Conservation (phyloP, 768 basidiomycete genomes). For the Thelephora ganbajun region DNA sequence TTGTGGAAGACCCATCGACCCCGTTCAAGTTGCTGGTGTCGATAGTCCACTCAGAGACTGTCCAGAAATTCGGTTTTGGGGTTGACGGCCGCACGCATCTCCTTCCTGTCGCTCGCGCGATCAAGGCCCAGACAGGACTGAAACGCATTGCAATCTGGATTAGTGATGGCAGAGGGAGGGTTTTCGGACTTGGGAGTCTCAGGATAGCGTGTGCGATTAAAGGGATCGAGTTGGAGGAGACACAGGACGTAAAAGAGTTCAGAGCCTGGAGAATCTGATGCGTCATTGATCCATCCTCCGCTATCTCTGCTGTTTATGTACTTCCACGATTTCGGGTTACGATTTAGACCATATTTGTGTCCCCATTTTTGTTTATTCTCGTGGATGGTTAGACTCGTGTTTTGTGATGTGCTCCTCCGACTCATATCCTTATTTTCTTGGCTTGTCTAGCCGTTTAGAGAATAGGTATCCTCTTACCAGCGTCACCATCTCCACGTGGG, state of each 20-base stretch:
- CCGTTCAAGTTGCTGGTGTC: constrained; percentile 30
- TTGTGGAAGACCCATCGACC: constrained; percentile 40
- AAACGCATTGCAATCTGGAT: constrained; percentile 38
- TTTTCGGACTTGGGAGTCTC: constrained; percentile 37
- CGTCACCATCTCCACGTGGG: too few species aligned
- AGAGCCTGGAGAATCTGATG: constrained; percentile 17
- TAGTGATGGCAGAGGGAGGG: constrained; percentile 35
- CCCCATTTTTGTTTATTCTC: too few species aligned
- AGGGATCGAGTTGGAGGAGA: constrained; percentile 41
- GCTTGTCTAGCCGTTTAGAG: too few species aligned
- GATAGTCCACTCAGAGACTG: constrained; percentile 23
- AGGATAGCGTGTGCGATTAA: constrained; percentile 51
- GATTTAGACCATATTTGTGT: too few species aligned
- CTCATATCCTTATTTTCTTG: too few species aligned
- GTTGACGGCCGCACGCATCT: constrained; percentile 42
- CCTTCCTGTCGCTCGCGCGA: constrained; percentile 37
- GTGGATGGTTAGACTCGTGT: too few species aligned
- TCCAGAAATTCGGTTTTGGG: constrained; percentile 48
- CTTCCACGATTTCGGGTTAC: too few species aligned
- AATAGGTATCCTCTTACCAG: too few species aligned
- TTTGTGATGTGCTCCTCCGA: too few species aligned
- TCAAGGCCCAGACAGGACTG: constrained; percentile 31
- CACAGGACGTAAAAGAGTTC: constrained; percentile 36
- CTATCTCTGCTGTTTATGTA: too few species aligned
- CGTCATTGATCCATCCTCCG: too few species aligned